phyloP scores from a whole-genome alignment of 2,329 filamentous ascomycete species.

The Fusarium anguioides region DNA sequence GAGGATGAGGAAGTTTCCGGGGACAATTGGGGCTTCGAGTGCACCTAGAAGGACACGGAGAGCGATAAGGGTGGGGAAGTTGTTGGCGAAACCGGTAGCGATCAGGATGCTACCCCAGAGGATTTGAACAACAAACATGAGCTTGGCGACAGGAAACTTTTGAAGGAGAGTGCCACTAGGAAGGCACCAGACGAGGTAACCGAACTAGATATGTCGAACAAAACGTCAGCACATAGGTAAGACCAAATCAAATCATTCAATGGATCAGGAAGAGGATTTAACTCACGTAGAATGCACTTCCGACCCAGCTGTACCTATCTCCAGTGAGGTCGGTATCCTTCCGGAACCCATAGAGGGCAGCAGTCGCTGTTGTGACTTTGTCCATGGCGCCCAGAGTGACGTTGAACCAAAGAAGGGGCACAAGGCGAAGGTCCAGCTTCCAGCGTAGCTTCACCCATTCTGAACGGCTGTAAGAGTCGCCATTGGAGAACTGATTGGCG shows the following conservation, averaged over 20 bases:
- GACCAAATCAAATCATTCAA: no score
- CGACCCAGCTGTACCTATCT: neutral
- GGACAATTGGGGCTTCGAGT: neutral
- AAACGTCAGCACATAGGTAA: neutral
- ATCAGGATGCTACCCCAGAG: neutral
- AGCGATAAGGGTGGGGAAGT: neutral
- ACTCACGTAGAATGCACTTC: neutral
- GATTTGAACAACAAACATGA: neutral
- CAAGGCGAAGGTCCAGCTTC: conserved; percentile 40
- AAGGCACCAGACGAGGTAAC: neutral
- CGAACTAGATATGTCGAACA: neutral
- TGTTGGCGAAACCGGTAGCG: neutral
- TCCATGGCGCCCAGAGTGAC: conserved; percentile 46
- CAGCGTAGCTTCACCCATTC: conserved; percentile 33
- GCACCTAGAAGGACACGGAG: neutral
- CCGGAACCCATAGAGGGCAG: conserved; percentile 18
- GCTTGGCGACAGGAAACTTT: neutral
- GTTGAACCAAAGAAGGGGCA: conserved; percentile 44
- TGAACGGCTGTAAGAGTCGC: neutral
- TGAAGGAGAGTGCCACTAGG: neutral
- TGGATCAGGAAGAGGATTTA: neutral
- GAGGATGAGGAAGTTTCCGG: neutral
- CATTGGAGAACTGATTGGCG: neutral
- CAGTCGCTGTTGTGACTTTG: conserved; percentile 48
- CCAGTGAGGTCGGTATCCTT: neutral